Conservation (phyloP, 306 rosid species). For the Corylus avellana region DNA sequence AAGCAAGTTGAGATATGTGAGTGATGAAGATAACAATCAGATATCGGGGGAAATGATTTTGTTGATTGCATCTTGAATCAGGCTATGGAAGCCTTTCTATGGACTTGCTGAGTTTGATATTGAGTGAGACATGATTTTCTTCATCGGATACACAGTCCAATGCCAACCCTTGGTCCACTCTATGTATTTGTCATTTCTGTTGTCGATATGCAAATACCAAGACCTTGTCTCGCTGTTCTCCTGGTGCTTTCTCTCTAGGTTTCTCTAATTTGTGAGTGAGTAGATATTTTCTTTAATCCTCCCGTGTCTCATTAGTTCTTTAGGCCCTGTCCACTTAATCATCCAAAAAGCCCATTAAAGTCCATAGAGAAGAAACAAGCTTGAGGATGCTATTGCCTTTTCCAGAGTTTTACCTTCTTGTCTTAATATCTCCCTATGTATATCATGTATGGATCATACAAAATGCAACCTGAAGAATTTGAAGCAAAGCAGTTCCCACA, state of each 20-base stretch:
- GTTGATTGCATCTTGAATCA: not conserved
- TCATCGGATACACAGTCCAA: not conserved
- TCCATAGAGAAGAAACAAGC: not conserved
- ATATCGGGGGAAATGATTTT: not conserved
- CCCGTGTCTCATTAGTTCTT: not conserved
- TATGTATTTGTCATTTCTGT: not conserved
- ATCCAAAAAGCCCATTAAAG: not conserved
- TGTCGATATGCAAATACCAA: not conserved
- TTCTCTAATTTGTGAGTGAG: not conserved
- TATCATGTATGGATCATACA: not conserved
- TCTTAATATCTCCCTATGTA: not conserved
- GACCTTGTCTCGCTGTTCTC: not conserved
- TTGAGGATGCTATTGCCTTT: not conserved
- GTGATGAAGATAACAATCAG: not conserved
- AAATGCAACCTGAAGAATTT: not conserved
- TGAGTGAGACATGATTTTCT: slow-evolving; percentile 1
- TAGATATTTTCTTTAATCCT: not conserved
- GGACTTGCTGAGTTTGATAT: not conserved
- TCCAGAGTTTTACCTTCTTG: not conserved
- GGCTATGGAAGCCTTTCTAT: not conserved
- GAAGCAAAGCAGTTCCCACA: not conserved
- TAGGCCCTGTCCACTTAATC: not conserved
- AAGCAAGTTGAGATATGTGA: not conserved
- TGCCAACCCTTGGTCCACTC: not conserved
- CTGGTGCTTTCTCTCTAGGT: not conserved